Evolutionary conservation across 2,329 filamentous ascomycete genomes (phyloP).

Genomic region (Chaetomium sp.): DNA sequence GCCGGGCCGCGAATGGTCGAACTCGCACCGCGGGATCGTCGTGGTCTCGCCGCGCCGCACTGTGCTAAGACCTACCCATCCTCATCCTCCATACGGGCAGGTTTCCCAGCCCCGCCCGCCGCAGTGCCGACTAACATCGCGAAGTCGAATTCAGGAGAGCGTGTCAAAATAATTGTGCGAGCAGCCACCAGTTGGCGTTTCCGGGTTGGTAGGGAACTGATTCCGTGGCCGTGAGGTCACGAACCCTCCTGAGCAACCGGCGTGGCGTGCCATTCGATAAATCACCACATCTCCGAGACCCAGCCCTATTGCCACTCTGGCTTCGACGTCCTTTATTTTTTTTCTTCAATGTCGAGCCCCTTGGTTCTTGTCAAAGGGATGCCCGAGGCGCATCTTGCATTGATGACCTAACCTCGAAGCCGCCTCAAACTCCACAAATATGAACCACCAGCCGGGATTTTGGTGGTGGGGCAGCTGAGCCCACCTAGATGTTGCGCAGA

Average conservation of each 20-base stretch:
- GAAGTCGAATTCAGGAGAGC: constrained; percentile 2
- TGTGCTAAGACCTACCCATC: constrained; percentile 30
- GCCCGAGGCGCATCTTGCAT: not conserved
- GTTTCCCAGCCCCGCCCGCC: constrained; percentile 29
- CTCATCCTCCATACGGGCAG: not conserved
- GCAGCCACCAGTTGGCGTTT: constrained; percentile 1
- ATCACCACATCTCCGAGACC: not conserved
- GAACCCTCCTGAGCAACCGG: not conserved
- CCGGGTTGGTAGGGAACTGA: not conserved
- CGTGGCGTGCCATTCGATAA: not conserved
- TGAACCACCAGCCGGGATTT: constrained; percentile 2
- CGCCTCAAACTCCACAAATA: not conserved
- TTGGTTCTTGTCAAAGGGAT: not conserved
- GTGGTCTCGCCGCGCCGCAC: constrained; percentile 31
- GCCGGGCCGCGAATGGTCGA: constrained; percentile 19
- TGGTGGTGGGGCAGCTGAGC: constrained; percentile 18
- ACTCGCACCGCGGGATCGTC: constrained; percentile 24
- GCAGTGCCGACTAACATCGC: constrained; percentile 2
- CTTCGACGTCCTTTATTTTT: not conserved
- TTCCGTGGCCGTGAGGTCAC: not conserved
- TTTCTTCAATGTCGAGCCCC: not conserved
- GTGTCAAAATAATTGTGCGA: constrained; percentile 13
- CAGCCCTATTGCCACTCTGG: not conserved
- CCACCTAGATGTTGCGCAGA: constrained; percentile 15
- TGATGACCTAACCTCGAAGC: constrained; percentile 1